Evolutionary conservation across 371 early-diverging fungal species (phyloP), one percentile per base, ranked within the genome.

Genomic region (Mucor mucedo): DNA sequence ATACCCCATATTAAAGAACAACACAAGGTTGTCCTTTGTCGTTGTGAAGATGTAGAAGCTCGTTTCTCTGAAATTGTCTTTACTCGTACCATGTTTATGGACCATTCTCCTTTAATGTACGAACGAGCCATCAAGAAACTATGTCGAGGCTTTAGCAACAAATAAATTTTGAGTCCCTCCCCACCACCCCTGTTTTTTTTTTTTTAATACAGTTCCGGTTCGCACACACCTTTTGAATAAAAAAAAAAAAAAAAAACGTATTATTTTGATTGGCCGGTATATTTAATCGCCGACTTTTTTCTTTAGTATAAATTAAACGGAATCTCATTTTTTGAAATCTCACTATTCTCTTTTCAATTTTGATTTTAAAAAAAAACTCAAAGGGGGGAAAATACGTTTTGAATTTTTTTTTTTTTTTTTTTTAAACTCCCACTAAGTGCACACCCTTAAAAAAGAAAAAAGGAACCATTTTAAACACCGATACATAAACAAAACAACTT

Each of bases 21-120:
- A 38, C 53, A 63, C 21, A 63, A 63, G 27, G 57, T 63, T 4
- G 52, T 56, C 2, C 32, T 91, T 63, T 85, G 79, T 45, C 82
- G 82, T 14, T 88, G 87, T 57, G 84, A 87, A 33, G 87, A 93
- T 66, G 89, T 90, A 13, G 75, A 83, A 30, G 83, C 79, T 48
- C 76, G 86, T 49, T 90, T 91, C 60, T 78, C 80, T 4, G 91
- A 90, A 60, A 73, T 92, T 8, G 75, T 82, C 16, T 91, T 92
- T 69, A 77, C 85, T 5, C 74, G 85, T 59, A 83, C 85, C 38
- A 91, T 92, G 92, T 78, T 92, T 58, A 76, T 82, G 14, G 91
- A 92, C 49, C 92, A 92, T 66, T 79, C 82, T 50, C 91, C 92
- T 4, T 80, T 80, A 28, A 82, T 81, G 45, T 91, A 91, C 65